These are phyloP conservation scores for Oryza meridionalis DNA, from an alignment of 176 grass and related monocot species.

Conservation along the genomic window DNA sequence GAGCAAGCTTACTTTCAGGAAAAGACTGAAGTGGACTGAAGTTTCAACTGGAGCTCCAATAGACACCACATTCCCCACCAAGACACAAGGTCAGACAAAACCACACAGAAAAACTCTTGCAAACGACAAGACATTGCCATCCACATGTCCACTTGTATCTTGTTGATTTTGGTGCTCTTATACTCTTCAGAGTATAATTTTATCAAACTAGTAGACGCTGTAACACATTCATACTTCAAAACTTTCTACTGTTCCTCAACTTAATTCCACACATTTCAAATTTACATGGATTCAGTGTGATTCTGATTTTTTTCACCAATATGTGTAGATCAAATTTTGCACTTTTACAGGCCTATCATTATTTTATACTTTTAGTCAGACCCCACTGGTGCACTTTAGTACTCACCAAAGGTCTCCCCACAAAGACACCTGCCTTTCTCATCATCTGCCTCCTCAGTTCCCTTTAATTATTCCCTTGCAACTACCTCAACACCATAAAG, in stretches of 20 bases:
- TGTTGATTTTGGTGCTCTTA: slow-evolving; percentile 28
- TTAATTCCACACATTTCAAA: not conserved
- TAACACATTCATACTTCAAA: slow-evolving; percentile 1
- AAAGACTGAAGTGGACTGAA: slow-evolving; percentile 36
- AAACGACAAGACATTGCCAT: slow-evolving; percentile 42
- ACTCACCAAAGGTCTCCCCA: slow-evolving; percentile 44
- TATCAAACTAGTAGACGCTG: not conserved
- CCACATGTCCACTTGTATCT: slow-evolving; percentile 31
- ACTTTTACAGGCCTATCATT: slow-evolving; percentile 23
- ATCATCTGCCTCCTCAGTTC: slow-evolving; percentile 33
- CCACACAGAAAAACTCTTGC: slow-evolving; percentile 27
- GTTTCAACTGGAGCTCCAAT: slow-evolving; percentile 47
- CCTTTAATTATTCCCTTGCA: slow-evolving; percentile 57
- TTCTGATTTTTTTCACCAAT: not conserved
- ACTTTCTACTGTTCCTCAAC: not conserved
- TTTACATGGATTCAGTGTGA: slow-evolving; percentile 4
- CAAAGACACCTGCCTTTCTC: slow-evolving; percentile 65
- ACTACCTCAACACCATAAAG: slow-evolving; percentile 55
- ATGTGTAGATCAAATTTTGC: slow-evolving; percentile 11
- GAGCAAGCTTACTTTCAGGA: slow-evolving; percentile 52
- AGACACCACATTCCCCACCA: slow-evolving; percentile 25
- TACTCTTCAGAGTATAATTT: not conserved
- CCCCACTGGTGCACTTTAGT: slow-evolving; percentile 61
- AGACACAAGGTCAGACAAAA: slow-evolving; percentile 49
- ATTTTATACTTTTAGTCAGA: slow-evolving; percentile 34